Evolutionary conservation across 805 yeast species (phyloP), one percentile per base, ranked within the genome.

Genomic region (Candida dajiaensis): DNA sequence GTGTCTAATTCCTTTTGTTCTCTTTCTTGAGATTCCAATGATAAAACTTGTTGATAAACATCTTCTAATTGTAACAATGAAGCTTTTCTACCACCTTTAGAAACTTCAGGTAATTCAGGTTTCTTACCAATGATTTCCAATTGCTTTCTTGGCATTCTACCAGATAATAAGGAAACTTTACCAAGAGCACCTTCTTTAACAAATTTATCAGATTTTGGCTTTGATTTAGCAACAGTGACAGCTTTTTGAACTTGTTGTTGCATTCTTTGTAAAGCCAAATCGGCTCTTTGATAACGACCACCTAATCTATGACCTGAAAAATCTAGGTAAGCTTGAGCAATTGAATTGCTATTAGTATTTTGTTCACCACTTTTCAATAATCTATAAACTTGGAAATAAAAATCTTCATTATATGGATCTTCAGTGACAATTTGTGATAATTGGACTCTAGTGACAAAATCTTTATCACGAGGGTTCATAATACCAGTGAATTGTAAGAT

Each of bases 171-270:
- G 12, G 90, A 78, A 48, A 89, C 85, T 67, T 84, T 87, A 56
- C 98, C 97, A 49, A 92, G 73, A 2, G 96, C 94, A 57, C 96
- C 97, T 59, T 84, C 96, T 58, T 76, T 72, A 26, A 80, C 79
- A 56, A 79, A 80, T 52, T 76, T 82, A 12, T 76, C 74, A 35
- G 76, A 69, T 67, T 82, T 82, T 45, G 88, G 85, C 69, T 89
- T 80, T 59, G 89, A 96, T 63, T 88, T 87, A 21, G 97, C 99
- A 36, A 88, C 92, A 45, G 92, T 86, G 16, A 92, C 97, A 15
- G 98, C 98, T 59, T 86, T 88, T 61, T 89, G 95, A 44, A 92
- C 96, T 70, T 92, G 98, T 64, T 89, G 96, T 69, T 92, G 97
- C 96, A 94, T 88, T 73, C 97, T 83, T 71, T 88, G 96, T 59